Base-by-base conservation (phyloP, 1,139 yeast genomes). In the Candida dubliniensis region DNA sequence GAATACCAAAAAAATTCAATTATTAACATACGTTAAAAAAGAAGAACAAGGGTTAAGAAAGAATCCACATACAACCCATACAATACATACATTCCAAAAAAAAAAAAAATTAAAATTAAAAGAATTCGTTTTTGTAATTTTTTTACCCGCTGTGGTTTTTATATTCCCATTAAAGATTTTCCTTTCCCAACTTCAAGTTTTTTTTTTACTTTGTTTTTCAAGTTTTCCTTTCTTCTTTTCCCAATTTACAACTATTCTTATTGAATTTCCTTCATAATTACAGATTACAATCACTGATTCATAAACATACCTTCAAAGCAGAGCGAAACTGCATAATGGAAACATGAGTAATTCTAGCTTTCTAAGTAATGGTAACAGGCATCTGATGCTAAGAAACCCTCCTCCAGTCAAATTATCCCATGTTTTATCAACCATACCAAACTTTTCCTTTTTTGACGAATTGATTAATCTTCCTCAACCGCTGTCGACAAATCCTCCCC, bases 391-490 rank as follows among this genome's bases (percentile, higher is more conserved):
- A 24, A 27, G 47, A 26, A 34, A 31, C 26, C 39, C 48, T n/a
- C 39, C 48, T 7, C 25, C 38, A 4, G 26, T 44, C 24, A 42
- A 41, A 34, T 31, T 50, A 25, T 50, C 53, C 2, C 46, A 47
- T 8, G 13, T 50, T 33, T 34, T 50, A 31, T 32, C 43, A 2
- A 43, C 52, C 8, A 57, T 59, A 10, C 69, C 69, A 8, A 44
- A 50, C 25, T 69, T 68, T 45, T 58, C 69, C n/a, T 59, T 64
- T 43, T 62, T 67, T 47, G 68, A 67, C 27, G 72, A 67, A 42
- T 52, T 68, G 25, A 51, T 63, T 5, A 54, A 53, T 31, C 47
- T 64, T 9, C 65, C 67, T 4, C 43, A 40, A 25, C 48, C 50
- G 23, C 36, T 24, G 29, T 8, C 27, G n/a, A 13, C 40, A 6